Conservation (phyloP, 163 green algal genomes). For the Scenedesmus sp. region DNA sequence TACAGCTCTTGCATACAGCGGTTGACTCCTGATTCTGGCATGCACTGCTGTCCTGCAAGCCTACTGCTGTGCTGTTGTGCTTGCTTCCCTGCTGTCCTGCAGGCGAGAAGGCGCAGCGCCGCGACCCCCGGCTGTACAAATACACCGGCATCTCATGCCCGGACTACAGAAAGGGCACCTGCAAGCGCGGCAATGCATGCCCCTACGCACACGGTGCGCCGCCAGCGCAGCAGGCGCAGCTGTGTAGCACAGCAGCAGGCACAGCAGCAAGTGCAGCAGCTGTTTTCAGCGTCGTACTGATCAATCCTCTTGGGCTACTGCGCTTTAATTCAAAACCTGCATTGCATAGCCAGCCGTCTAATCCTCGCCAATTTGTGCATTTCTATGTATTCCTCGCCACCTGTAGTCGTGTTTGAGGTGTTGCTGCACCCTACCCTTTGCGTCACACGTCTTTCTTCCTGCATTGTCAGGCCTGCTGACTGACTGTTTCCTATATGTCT, state of each 20-base stretch:
- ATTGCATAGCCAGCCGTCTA: background rate
- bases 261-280: background rate
- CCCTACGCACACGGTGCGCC: constrained; percentile 80
- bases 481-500: background rate
- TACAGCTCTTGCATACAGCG: background rate
- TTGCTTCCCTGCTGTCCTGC: background rate
- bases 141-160: constrained; percentile 89
- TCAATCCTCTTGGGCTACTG: too few relatives aligned
- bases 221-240: background rate
- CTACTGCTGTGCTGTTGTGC: background rate
- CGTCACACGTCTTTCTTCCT: background rate
- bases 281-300: too few relatives aligned
- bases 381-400: background rate
- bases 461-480: background rate
- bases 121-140: constrained; percentile 81
- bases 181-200: constrained; percentile 82
- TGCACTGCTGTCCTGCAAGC: background rate
- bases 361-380: background rate
- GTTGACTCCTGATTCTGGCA: background rate
- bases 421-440: too few relatives aligned
- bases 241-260: background rate
- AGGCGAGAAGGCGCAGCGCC: constrained; percentile 84
- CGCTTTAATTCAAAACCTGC: background rate
- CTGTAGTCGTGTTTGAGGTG: too few relatives aligned
- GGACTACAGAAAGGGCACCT: constrained; percentile 89